These are phyloP conservation scores for Lichenothelia convexa DNA, from an alignment of 495 filamentous ascomycete genomes.

Conservation along the genomic window DNA sequence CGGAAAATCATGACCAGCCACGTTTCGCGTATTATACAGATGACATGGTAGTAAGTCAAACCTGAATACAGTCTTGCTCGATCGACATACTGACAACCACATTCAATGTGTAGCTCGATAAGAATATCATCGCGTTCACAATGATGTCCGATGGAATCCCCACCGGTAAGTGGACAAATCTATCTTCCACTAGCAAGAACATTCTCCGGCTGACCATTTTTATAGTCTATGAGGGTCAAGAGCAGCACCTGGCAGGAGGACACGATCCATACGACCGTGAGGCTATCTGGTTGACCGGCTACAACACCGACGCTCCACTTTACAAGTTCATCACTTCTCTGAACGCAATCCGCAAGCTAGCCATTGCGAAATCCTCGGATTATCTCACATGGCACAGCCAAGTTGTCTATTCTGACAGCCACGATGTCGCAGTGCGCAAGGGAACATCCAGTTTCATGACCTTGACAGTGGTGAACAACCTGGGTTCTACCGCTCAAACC, in stretches of 20 bases:
- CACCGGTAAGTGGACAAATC: too few species aligned
- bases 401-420: slow-evolving; percentile 36
- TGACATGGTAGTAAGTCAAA: too few species aligned
- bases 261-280: slow-evolving; percentile 56
- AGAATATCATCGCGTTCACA: slow-evolving; percentile 52
- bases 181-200: too few species aligned
- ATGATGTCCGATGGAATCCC: slow-evolving; percentile 54
- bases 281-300: slow-evolving; percentile 52
- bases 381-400: slow-evolving; percentile 37
- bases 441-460: slow-evolving; percentile 34
- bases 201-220: too few species aligned
- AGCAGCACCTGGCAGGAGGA: slow-evolving; percentile 34
- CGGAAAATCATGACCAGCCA: slow-evolving; percentile 62
- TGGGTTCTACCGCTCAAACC: slow-evolving; percentile 26
- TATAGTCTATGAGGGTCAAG: slow-evolving; percentile 55
- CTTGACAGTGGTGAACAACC: slow-evolving; percentile 43
- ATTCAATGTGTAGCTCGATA: slow-evolving; percentile 38
- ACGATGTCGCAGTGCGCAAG: slow-evolving; percentile 47
- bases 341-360: slow-evolving; percentile 41
- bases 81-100: too few species aligned
- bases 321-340: slow-evolving; percentile 39
- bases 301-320: slow-evolving; percentile 37
- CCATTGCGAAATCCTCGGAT: slow-evolving; percentile 25
- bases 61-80: too few species aligned
- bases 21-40: slow-evolving; percentile 29